Evolutionary conservation across 768 basidiomycete genomes (phyloP), one percentile per base, ranked within the genome.

Genomic region (Amanita thiersii): DNA sequence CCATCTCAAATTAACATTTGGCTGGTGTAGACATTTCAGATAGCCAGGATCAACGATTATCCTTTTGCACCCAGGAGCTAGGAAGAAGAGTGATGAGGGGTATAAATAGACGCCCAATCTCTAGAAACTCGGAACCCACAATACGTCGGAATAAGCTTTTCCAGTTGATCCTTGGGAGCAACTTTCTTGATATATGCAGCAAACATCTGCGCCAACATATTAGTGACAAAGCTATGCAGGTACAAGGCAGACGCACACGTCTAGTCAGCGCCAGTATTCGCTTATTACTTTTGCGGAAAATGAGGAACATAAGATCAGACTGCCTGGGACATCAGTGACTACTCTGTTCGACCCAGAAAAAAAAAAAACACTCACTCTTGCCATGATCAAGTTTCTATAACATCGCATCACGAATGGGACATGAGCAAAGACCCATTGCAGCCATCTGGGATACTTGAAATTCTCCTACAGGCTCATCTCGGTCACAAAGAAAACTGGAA

Each of bases 61-160:
- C 28, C 81, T 68, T 56, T 79, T 81, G 53, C 79, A 81, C 15
- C 79, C 79, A 21, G 72, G 68, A 31, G 70, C 75, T 77, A 46
- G 3, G 43, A n/a, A n/a, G n/a, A 38, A 17, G 15, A 30, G 26
- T 31, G 37, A 45, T 17, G 21, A 28, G 32, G 33, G 21, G 10
- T 32, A 38, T 19, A 20, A 35, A 20, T 35, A 23, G 10, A 18
- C 20, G 23, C 38, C 18, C 9, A 9, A 38, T 23, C 24, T 12
- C n/a, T 6, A 8, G 19, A 17, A 11, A 14, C 10, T 14, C 18
- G 7, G 28, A 39, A 54, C 72, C 31, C 52, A 75, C 77, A 60
- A 60, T 73, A 76, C 7, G 60, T 57, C 3, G 80, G 80, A 41
- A 69, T 70, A 36, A 83, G 54, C 31, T 62, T 53, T 15, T 64